Evolutionary conservation across 164 flowering plant genomes (phyloP).

Genomic region (Vitis labrusca): DNA sequence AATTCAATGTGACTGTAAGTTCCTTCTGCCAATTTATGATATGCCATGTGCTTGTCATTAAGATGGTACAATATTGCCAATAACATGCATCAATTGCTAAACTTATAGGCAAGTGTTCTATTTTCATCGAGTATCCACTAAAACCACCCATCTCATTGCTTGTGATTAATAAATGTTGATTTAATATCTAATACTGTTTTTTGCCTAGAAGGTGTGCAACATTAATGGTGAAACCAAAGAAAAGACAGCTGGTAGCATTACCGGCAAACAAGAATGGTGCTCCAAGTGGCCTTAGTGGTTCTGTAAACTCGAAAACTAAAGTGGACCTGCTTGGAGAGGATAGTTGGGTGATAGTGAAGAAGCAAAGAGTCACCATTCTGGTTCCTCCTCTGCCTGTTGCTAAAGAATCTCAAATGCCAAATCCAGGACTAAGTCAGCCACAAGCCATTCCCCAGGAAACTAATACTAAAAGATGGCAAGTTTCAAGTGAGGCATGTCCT

Average conservation of each 20-base stretch:
- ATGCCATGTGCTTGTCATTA: too few species aligned
- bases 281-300: conserved; percentile 8
- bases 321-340: conserved; percentile 38
- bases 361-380: conserved; percentile 73
- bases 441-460: conserved; percentile 13
- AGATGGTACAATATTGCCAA: too few species aligned
- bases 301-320: conserved; percentile 17
- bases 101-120: too few species aligned
- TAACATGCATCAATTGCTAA: too few species aligned
- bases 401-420: conserved; percentile 18
- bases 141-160: too few species aligned
- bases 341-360: conserved; percentile 84
- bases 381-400: conserved; percentile 58
- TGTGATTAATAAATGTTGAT: too few species aligned
- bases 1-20: too few species aligned
- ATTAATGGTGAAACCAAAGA: conserved; percentile 56
- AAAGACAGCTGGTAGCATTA: conserved; percentile 25
- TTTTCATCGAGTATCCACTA: too few species aligned
- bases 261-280: conserved; percentile 23
- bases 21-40: too few species aligned
- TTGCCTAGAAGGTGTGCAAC: too few species aligned
- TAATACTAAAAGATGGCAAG: conserved; percentile 4
- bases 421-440: conserved; percentile 23
- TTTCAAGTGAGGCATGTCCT: conserved; percentile 8
- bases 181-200: too few species aligned